Evolutionary conservation across 75 land plant genomes (phyloP).

Genomic region (Cunninghamia lanceolata): DNA sequence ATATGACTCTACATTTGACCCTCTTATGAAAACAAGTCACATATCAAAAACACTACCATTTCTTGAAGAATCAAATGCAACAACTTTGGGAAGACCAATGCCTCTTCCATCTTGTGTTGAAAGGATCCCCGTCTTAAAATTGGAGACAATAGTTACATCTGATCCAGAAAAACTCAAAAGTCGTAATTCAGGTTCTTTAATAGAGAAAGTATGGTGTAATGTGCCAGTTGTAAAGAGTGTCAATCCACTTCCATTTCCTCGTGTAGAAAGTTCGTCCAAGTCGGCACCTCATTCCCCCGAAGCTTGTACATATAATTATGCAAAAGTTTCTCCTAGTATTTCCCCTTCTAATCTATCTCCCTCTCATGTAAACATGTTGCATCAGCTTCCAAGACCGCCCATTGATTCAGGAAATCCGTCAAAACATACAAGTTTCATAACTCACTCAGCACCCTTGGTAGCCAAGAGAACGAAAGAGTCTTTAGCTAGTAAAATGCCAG

Average conservation of each 20-base stretch:
- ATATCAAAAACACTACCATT: neutral
- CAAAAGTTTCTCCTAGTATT: neutral
- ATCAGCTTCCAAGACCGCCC: constrained; percentile 8
- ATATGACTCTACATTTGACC: neutral
- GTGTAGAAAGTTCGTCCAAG: neutral
- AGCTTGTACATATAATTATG: neutral
- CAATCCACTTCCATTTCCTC: neutral
- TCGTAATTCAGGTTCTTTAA: neutral
- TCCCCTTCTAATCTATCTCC: neutral
- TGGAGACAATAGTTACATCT: neutral
- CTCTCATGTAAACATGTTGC: neutral
- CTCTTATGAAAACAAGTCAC: neutral
- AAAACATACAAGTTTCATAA: neutral
- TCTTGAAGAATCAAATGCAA: neutral
- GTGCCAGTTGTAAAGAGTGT: neutral
- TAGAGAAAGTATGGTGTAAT: neutral
- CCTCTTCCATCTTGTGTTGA: constrained; percentile 12
- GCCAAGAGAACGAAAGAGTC: neutral
- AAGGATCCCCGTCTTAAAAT: neutral
- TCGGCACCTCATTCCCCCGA: neutral
- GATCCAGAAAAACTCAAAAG: neutral
- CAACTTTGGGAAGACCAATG: neutral
- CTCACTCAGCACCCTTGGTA: constrained; percentile 6
- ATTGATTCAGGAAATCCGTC: neutral
- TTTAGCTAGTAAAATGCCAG: neutral